Evolutionary conservation across 1,284 basidiomycete species (phyloP).

Genomic region (Moesziomyces sp.): DNA sequence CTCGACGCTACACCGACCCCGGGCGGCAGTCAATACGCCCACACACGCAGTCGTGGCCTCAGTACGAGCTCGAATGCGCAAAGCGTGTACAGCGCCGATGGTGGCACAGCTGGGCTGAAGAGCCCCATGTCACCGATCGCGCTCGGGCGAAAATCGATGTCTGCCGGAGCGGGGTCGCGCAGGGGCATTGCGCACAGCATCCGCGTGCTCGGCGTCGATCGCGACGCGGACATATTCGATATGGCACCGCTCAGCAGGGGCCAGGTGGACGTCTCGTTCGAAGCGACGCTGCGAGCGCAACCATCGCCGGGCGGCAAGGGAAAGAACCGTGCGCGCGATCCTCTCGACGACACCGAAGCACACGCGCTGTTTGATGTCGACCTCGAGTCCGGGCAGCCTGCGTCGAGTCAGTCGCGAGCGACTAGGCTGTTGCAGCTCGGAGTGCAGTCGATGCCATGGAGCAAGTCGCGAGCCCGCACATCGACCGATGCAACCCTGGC

Average conservation of each 20-base stretch:
- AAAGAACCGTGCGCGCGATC: slow-evolving; percentile 19
- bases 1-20: background rate
- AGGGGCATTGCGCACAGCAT: slow-evolving; percentile 43
- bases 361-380: slow-evolving; percentile 33
- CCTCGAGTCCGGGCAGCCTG: slow-evolving; percentile 18
- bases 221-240: slow-evolving; percentile 21
- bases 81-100: background rate
- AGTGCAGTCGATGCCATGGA: slow-evolving; percentile 22
- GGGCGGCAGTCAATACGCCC: background rate
- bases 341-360: background rate
- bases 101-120: background rate
- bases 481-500: background rate
- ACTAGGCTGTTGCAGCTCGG: slow-evolving; percentile 13
- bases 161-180: slow-evolving; percentile 25
- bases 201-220: slow-evolving; percentile 29
- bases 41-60: background rate
- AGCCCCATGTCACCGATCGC: slow-evolving; percentile 1
- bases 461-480: slow-evolving; percentile 5
- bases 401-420: slow-evolving; percentile 6
- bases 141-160: slow-evolving; percentile 21
- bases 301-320: slow-evolving; percentile 12
- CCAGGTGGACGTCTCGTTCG: slow-evolving; percentile 48
- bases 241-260: slow-evolving; percentile 34
- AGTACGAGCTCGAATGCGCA: background rate
- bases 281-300: slow-evolving; percentile 10